Percentiles rank a stretch among this genome's conserved stretches.
phyloP scores from a whole-genome alignment of 306 rosid genomes.

The Dryas alaskensis region DNA sequence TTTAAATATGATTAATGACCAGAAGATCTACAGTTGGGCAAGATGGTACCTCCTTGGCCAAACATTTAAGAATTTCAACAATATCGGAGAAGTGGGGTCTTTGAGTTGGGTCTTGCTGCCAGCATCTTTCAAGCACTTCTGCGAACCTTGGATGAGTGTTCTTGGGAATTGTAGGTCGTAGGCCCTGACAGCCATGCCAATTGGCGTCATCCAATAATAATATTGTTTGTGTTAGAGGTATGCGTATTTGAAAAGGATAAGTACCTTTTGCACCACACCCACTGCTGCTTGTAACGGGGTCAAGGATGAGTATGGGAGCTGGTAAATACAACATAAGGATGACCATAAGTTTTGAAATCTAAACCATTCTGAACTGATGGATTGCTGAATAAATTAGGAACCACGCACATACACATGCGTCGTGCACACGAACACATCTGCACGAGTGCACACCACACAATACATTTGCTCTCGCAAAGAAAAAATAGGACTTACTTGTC shows the following conservation, averaged over 20 bases:
- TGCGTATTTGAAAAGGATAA: slow-evolving; percentile 19
- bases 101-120: slow-evolving; percentile 77
- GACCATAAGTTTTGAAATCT: slow-evolving; percentile 18
- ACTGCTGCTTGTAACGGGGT: slow-evolving; percentile 99
- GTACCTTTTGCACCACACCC: slow-evolving; percentile 97
- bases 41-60: slow-evolving; percentile 67
- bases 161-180: slow-evolving; percentile 81
- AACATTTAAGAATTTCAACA: slow-evolving; percentile 61
- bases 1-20: slow-evolving; percentile 3
- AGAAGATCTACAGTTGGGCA: neutral
- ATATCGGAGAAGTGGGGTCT: slow-evolving; percentile 81
- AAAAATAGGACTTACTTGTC: slow-evolving; percentile 61
- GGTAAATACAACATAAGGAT: slow-evolving; percentile 31
- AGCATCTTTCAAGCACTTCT: slow-evolving; percentile 81
- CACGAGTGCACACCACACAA: neutral
- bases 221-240: neutral
- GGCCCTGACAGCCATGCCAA: slow-evolving; percentile 52
- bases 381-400: neutral
- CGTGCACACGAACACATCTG: neutral
- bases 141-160: slow-evolving; percentile 59
- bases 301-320: slow-evolving; percentile 84
- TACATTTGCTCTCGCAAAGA: neutral
- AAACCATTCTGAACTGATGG: slow-evolving; percentile 4
- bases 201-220: slow-evolving; percentile 19
- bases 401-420: neutral